These are phyloP conservation scores for Primulina eburnea DNA, from an alignment of 257 asterid genomes.

Conservation along the genomic window DNA sequence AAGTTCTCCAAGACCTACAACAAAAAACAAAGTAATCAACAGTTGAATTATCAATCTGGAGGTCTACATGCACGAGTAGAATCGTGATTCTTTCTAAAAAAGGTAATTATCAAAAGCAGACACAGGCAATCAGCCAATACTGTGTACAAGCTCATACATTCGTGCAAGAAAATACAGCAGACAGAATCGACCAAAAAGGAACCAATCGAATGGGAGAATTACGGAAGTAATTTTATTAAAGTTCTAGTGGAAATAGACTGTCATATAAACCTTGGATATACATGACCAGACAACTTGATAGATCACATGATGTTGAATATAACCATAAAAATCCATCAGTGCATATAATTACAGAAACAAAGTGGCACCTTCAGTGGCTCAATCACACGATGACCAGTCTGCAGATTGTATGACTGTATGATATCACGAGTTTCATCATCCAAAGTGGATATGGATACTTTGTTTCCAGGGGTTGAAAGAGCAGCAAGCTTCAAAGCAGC, in stretches of 20 bases:
- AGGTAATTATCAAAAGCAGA: neutral
- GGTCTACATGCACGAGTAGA: neutral
- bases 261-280: conserved; percentile 17
- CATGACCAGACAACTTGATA: neutral
- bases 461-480: conserved; percentile 65
- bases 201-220: conserved; percentile 5
- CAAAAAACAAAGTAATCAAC: conserved; percentile 18
- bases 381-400: conserved; percentile 46
- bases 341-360: conserved; percentile 18
- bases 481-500: conserved; percentile 81
- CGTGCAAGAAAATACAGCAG: neutral
- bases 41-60: conserved; percentile 15
- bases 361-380: conserved; percentile 77
- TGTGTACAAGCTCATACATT: conserved; percentile 9
- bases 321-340: conserved; percentile 6
- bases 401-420: conserved; percentile 50
- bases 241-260: conserved; percentile 11
- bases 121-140: neutral
- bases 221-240: conserved; percentile 13
- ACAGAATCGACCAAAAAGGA: conserved; percentile 4
- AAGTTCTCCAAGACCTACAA: conserved; percentile 75
- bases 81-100: neutral
- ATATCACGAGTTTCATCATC: conserved; percentile 58
- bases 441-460: conserved; percentile 42
- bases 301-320: neutral